Conservation (phyloP, 2,329 filamentous ascomycete species). For the Botryosphaeria agaves region DNA sequence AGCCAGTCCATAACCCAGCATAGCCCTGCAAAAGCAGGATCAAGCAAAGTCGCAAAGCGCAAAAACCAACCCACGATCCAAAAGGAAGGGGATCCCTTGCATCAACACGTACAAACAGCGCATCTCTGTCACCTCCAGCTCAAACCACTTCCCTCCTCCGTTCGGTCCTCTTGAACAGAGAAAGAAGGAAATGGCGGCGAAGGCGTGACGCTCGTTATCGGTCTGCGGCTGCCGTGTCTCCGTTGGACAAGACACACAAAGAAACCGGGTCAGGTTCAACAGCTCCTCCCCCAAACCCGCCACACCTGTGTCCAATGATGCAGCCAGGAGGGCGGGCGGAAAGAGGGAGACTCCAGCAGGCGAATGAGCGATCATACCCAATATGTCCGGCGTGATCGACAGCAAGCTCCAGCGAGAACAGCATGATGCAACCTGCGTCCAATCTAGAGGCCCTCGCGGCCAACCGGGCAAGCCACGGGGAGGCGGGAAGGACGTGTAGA, state of each 20-base stretch:
- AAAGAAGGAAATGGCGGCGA: neutral
- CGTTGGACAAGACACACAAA: conserved; percentile 5
- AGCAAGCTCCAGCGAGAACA: conserved; percentile 12
- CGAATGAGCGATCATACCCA: conserved; percentile 24
- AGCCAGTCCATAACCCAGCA: neutral
- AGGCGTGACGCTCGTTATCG: conserved; percentile 20
- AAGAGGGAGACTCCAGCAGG: conserved; percentile 9
- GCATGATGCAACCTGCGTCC: conserved; percentile 3
- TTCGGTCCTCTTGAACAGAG: too few relatives aligned
- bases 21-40: conserved; percentile 1
- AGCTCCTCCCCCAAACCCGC: conserved; percentile 13
- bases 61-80: conserved; percentile 15
- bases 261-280: conserved; percentile 4
- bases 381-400: conserved; percentile 22
- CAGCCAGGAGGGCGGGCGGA: conserved; percentile 14
- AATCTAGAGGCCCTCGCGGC: conserved; percentile 1
- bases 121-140: conserved; percentile 9
- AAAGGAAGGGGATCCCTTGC: conserved; percentile 15
- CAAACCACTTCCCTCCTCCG: too few relatives aligned
- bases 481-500: conserved; percentile 13
- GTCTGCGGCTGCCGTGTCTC: conserved; percentile 16
- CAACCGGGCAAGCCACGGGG: conserved; percentile 18
- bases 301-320: conserved; percentile 18
- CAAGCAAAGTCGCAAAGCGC: conserved; percentile 2
- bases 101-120: conserved; percentile 13